These are phyloP conservation scores for Cystoderma amianthinum DNA, from an alignment of 768 basidiomycete genomes.

Conservation along the genomic window DNA sequence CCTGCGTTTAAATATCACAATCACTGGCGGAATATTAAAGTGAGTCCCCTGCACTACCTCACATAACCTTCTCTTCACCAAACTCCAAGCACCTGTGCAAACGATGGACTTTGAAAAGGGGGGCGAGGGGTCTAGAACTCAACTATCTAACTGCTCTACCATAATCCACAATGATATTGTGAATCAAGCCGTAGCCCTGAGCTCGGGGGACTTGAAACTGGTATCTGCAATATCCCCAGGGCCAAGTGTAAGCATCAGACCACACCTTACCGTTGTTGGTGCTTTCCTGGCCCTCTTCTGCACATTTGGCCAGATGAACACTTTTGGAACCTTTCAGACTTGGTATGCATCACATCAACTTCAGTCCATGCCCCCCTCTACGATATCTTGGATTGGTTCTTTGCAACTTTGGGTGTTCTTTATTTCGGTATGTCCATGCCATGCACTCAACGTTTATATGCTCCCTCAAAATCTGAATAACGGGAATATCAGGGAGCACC, in stretches of 20 bases:
- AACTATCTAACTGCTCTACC: no score
- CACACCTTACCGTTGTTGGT: slow-evolving; percentile 49
- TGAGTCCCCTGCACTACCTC: background rate
- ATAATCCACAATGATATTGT: no score
- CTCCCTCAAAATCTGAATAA: background rate
- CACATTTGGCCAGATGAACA: slow-evolving; percentile 66
- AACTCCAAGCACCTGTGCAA: no score
- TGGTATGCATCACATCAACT: slow-evolving; percentile 64
- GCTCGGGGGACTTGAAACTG: background rate
- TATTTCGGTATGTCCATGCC: slow-evolving; percentile 43
- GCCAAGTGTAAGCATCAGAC: slow-evolving; percentile 24
- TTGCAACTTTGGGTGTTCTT: slow-evolving; percentile 66
- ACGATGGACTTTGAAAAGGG: no score
- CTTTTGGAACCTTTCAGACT: slow-evolving; percentile 67
- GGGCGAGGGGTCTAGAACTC: no score
- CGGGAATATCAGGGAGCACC: slow-evolving; percentile 43
- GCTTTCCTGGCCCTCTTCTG: slow-evolving; percentile 62
- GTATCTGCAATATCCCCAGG: slow-evolving; percentile 4
- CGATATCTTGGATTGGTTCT: slow-evolving; percentile 68
- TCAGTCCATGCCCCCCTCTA: slow-evolving; percentile 36
- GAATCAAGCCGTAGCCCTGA: no score
- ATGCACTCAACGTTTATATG: background rate
- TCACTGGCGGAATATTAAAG: no score
- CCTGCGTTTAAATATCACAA: no score
- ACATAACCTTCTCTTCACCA: no score